Evolutionary conservation across 345 rosid genomes (phyloP), one percentile per base, ranked within the genome.

Genomic region (Erysimum cheiranthoides): DNA sequence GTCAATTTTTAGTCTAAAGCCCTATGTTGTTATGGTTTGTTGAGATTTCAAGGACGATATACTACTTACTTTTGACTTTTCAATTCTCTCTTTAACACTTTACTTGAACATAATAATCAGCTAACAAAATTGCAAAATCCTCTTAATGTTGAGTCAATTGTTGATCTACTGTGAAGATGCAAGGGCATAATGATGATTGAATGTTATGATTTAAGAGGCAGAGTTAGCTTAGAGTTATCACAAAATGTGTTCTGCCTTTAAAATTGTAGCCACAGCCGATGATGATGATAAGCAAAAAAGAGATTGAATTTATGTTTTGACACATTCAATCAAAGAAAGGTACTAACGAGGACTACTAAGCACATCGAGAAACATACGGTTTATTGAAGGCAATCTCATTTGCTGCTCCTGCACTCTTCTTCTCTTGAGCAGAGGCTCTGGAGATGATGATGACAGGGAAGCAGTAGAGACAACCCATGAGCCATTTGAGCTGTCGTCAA

Each of bases 271-370:
- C 25, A 38, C 27, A n/a, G 13, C 66, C 12, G 30, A 36, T 47
- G 25, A 51, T 47, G 25, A 51, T 17, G 16, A 59, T 32, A 59
- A 2, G 27, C 42, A 61, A 76, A 52, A 51, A 6, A 54, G 66
- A 64, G 72, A 77, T 14, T 36, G 71, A 46, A 77, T 56, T 57
- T 57, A 63, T 45, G 40, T 61, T 54, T 45, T n/a, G 17, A 68
- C 47, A 75, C 31, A 57, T 57, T 25, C 8, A 31, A 68, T 75
- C 34, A 52, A 77, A 4, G 18, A 46, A 47, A 58, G 68, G 62
- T 69, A 79, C 82, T 84, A 88, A 68, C 45, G 92, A 73, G 87
- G 92, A 76, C 91, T 90, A 79, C 86, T 82, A 81, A 87, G 86
- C 72, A 79, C 88, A 78, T 88, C 85, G 72, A 84, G 84, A 78